Conservation (phyloP, 2,329 filamentous ascomycete species). For the Pseudogymnoascus sp. region DNA sequence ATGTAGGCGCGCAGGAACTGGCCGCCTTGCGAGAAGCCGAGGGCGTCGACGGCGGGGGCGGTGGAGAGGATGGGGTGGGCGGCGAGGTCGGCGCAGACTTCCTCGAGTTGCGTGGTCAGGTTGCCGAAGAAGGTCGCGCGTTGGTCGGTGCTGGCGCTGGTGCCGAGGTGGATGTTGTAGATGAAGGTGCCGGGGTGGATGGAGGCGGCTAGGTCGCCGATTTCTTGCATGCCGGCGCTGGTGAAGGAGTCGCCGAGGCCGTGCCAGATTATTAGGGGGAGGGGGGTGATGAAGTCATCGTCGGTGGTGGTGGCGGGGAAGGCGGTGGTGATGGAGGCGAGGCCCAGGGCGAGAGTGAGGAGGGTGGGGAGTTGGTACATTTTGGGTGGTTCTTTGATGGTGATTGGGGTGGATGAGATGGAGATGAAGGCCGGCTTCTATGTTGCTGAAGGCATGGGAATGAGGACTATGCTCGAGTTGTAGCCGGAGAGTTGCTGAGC, state of each 20-base stretch:
- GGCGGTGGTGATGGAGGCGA: neutral
- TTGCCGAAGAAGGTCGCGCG: slow-evolving; percentile 87
- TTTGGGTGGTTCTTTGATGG: neutral
- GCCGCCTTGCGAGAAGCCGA: slow-evolving; percentile 93
- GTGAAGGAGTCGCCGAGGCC: slow-evolving; percentile 68
- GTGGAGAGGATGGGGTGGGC: slow-evolving; percentile 70
- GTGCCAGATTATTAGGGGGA: slow-evolving; percentile 94
- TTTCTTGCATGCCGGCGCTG: slow-evolving; percentile 61
- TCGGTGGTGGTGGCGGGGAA: neutral
- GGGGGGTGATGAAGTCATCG: slow-evolving; percentile 49
- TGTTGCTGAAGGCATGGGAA: neutral
- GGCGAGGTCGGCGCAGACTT: slow-evolving; percentile 71
- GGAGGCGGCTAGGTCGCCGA: slow-evolving; percentile 63
- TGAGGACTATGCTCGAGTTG: neutral
- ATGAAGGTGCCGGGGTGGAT: slow-evolving; percentile 77
- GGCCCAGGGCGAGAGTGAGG: neutral
- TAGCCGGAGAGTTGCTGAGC: neutral
- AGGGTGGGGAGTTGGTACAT: neutral
- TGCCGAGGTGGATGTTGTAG: slow-evolving; percentile 64
- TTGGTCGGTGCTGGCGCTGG: slow-evolving; percentile 58
- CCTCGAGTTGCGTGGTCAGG: slow-evolving; percentile 65
- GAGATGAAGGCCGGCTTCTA: neutral
- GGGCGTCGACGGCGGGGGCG: slow-evolving; percentile 75
- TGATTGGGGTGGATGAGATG: neutral
- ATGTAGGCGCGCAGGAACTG: slow-evolving; percentile 90